Evolutionary conservation across 2,329 filamentous ascomycete species (phyloP).

Genomic region (Trichophyton schoenleinii): DNA sequence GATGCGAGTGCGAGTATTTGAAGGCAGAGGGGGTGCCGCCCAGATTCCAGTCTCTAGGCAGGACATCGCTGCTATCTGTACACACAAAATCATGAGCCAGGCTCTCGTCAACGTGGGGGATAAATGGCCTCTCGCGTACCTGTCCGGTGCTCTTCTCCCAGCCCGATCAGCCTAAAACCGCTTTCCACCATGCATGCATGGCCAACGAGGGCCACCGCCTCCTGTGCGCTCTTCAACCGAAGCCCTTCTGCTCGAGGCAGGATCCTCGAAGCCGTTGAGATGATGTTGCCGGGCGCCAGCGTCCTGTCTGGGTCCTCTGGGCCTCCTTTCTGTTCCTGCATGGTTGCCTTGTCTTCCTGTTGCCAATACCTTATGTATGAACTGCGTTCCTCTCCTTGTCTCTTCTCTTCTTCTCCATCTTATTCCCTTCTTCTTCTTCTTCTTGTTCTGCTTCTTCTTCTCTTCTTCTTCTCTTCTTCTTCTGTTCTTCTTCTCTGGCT

Average conservation of each 20-base stretch:
- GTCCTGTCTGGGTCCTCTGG: not conserved
- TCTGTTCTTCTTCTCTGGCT: not conserved
- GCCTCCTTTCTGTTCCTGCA: not conserved
- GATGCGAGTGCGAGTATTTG: slow-evolving; percentile 75
- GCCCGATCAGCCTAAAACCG: slow-evolving; percentile 67
- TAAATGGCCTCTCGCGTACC: slow-evolving; percentile 32
- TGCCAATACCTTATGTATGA: not conserved
- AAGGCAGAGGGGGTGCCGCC: slow-evolving; percentile 59
- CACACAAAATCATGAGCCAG: too few relatives aligned
- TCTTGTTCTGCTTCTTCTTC: not conserved
- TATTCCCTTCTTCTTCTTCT: too few relatives aligned
- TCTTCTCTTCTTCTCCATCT: not conserved
- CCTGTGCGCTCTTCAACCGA: slow-evolving; percentile 42
- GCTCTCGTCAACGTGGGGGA: not conserved
- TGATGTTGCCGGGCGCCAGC: slow-evolving; percentile 19
- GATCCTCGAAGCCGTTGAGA: slow-evolving; percentile 23
- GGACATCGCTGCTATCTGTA: slow-evolving; percentile 24
- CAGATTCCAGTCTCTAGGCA: slow-evolving; percentile 72
- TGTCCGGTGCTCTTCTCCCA: slow-evolving; percentile 68
- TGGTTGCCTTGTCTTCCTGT: not conserved
- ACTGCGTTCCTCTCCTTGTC: not conserved
- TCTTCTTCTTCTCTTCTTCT: not conserved
- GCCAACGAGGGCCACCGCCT: slow-evolving; percentile 69
- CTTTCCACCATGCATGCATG: slow-evolving; percentile 74
- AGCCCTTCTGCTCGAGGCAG: slow-evolving; percentile 17